Percentiles rank a stretch among this genome's conserved stretches.
phyloP scores from a whole-genome alignment of 164 flowering plant genomes.

The Saururus chinensis region DNA sequence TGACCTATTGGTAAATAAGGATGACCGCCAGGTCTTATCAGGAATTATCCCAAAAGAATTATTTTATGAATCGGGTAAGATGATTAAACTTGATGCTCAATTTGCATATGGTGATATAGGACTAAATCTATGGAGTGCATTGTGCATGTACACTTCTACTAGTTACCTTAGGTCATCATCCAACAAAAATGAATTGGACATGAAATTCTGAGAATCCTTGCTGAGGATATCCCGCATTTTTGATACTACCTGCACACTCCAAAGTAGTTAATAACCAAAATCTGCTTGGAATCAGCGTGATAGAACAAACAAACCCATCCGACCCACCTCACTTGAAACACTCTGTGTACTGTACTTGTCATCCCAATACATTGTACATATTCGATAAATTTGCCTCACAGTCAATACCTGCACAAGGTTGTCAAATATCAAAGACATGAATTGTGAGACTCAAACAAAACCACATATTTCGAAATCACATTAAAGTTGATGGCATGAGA shows the following conservation, averaged over 20 bases:
- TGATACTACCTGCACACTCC: slow-evolving; percentile 61
- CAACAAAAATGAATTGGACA: slow-evolving; percentile 86
- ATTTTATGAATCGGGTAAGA: too few species aligned
- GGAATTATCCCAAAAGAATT: too few species aligned
- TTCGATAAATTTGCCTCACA: slow-evolving; percentile 84
- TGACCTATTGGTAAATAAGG: too few species aligned
- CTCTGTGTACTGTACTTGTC: slow-evolving; percentile 96
- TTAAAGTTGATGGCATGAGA: not conserved
- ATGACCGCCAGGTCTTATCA: too few species aligned
- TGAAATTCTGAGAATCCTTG: slow-evolving; percentile 68
- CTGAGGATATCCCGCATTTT: slow-evolving; percentile 78
- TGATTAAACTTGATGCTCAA: too few species aligned
- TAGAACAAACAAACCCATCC: not conserved
- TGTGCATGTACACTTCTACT: too few species aligned
- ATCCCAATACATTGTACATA: slow-evolving; percentile 98
- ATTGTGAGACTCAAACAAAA: not conserved
- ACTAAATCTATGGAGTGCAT: too few species aligned
- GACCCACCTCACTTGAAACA: slow-evolving; percentile 85
- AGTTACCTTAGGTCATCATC: slow-evolving; percentile 93
- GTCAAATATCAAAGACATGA: not conserved
- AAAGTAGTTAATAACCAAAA: not conserved
- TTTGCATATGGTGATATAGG: too few species aligned
- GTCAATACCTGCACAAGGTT: slow-evolving; percentile 53
- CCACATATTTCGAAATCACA: not conserved
- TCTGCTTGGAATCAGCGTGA: not conserved